phyloP scores from a whole-genome alignment of 352 stramenopile species.

The Thalassiosira gravida region DNA sequence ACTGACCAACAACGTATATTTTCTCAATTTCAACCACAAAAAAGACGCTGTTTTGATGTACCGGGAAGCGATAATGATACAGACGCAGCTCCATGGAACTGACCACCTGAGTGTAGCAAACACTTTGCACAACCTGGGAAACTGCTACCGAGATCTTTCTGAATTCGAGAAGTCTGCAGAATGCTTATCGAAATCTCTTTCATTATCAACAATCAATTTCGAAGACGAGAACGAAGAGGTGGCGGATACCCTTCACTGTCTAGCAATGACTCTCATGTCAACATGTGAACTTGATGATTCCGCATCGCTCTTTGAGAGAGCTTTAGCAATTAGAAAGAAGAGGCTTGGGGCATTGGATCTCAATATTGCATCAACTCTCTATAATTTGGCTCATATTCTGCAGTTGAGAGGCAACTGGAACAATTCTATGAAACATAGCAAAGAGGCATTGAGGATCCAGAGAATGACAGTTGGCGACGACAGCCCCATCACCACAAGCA shows the following conservation, averaged over 20 bases:
- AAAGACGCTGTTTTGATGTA: conserved; percentile 67
- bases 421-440: conserved; percentile 64
- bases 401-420: conserved; percentile 64
- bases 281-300: conserved; percentile 62
- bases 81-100: conserved; percentile 61
- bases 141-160: conserved; percentile 61
- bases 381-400: conserved; percentile 47
- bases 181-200: conserved; percentile 59
- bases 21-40: conserved; percentile 1
- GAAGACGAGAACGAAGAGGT: conserved; percentile 67
- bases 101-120: conserved; percentile 72
- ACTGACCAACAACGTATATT: neutral
- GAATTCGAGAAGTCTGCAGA: conserved; percentile 66
- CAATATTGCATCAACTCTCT: conserved; percentile 59
- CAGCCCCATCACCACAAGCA: conserved; percentile 53
- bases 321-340: conserved; percentile 61
- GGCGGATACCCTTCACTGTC: conserved; percentile 63
- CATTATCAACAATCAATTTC: conserved; percentile 44
- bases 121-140: conserved; percentile 73
- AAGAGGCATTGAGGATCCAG: conserved; percentile 69
- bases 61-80: conserved; percentile 71
- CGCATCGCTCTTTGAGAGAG: conserved; percentile 56
- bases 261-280: conserved; percentile 54
- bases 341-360: conserved; percentile 55
- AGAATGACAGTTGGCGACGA: conserved; percentile 57